A percentile compares a stretch with the other conserved stretches of the same genome.
Evolutionary conservation across 805 yeast species (phyloP).

Genomic region (Wickerhamomyces alni): DNA sequence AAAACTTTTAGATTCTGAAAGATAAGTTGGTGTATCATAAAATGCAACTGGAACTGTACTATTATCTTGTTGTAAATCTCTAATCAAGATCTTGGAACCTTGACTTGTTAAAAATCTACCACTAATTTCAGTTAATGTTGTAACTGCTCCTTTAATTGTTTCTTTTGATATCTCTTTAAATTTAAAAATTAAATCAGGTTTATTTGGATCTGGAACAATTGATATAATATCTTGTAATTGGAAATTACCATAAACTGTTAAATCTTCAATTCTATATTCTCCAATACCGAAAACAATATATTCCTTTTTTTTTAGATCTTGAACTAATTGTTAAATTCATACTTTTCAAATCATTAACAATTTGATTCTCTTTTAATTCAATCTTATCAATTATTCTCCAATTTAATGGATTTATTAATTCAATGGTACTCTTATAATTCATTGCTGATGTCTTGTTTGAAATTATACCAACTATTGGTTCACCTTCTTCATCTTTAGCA

Average conservation of each 20-base stretch:
- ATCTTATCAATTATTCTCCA: slow-evolving; percentile 74
- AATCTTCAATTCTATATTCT: slow-evolving; percentile 69
- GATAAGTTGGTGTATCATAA: slow-evolving; percentile 74
- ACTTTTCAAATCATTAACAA: slow-evolving; percentile 33
- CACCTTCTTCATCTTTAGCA: slow-evolving; percentile 71
- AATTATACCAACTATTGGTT: slow-evolving; percentile 49
- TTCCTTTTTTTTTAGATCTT: slow-evolving; percentile 45
- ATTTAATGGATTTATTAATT: slow-evolving; percentile 58
- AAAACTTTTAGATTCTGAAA: slow-evolving; percentile 73
- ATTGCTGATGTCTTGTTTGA: slow-evolving; percentile 47
- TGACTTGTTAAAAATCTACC: slow-evolving; percentile 82
- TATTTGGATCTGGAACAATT: slow-evolving; percentile 84
- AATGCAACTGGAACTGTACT: slow-evolving; percentile 91
- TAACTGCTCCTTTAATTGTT: slow-evolving; percentile 76
- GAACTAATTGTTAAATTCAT: slow-evolving; percentile 32
- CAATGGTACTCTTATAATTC: slow-evolving; percentile 53
- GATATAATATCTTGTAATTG: slow-evolving; percentile 69
- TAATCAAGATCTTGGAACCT: slow-evolving; percentile 71
- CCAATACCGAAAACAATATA: slow-evolving; percentile 78
- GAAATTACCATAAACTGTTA: slow-evolving; percentile 73
- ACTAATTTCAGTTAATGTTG: slow-evolving; percentile 69
- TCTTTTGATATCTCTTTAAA: slow-evolving; percentile 70
- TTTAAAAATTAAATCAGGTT: slow-evolving; percentile 77
- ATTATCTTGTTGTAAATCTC: slow-evolving; percentile 82
- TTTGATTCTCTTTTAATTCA: slow-evolving; percentile 62